phyloP scores from a whole-genome alignment of 352 stramenopile genomes.

The Globisporangium recalcitrans region DNA sequence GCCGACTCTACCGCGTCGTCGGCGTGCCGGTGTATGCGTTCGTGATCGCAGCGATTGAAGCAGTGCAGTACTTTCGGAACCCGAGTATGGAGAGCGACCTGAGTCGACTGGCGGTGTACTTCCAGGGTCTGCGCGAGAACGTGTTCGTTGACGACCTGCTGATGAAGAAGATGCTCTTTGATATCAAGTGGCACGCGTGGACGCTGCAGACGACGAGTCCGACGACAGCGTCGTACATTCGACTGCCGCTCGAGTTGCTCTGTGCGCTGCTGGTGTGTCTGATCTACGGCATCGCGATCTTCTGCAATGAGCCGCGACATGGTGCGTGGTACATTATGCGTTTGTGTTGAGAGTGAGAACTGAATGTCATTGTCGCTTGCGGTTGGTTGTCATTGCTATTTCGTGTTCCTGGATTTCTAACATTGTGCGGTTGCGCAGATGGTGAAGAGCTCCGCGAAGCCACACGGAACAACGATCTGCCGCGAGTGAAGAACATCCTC shows the following conservation, averaged over 20 bases:
- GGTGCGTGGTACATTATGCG: constrained; percentile 30
- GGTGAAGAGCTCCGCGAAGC: constrained; percentile 73
- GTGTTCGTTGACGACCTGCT: constrained; percentile 26
- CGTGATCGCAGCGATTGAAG: constrained; percentile 43
- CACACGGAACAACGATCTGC: constrained; percentile 65
- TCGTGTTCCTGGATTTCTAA: too few relatives aligned
- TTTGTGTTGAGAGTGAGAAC: neutral
- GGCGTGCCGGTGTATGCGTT: constrained; percentile 68
- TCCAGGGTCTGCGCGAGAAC: constrained; percentile 24
- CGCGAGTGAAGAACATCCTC: constrained; percentile 51
- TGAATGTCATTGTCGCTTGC: too few relatives aligned
- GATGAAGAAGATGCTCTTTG: constrained; percentile 23
- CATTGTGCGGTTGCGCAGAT: constrained; percentile 29
- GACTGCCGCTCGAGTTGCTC: constrained; percentile 40
- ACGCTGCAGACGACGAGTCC: constrained; percentile 21
- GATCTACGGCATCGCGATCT: constrained; percentile 54
- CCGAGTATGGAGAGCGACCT: constrained; percentile 41
- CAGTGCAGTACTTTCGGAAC: constrained; percentile 40
- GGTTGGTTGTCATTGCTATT: too few relatives aligned
- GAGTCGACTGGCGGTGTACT: constrained; percentile 30
- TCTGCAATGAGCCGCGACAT: constrained; percentile 64
- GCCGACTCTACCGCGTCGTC: constrained; percentile 45
- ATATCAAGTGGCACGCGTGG: constrained; percentile 31
- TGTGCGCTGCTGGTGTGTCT: constrained; percentile 43
- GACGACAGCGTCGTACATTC: constrained; percentile 27